Evolutionary conservation across 1,139 yeast species (phyloP).

Genomic region (Ogataea hybrid): DNA sequence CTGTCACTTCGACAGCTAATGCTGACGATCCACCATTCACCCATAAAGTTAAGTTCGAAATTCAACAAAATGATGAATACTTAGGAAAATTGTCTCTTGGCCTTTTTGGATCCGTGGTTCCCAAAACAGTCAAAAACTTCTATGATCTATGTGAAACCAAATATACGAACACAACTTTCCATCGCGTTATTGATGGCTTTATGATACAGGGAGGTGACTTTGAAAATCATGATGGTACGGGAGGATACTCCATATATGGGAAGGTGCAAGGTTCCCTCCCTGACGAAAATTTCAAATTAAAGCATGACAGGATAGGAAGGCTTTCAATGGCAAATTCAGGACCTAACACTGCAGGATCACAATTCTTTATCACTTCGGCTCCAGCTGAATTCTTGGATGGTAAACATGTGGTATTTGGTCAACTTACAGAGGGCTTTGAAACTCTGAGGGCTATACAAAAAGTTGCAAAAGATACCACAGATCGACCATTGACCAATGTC

Average conservation of each 20-base stretch:
- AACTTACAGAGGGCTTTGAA: conserved; percentile 67
- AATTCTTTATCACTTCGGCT: conserved; percentile 39
- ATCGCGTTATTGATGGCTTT: conserved; percentile 71
- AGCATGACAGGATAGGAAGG: conserved; percentile 66
- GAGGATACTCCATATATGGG: conserved; percentile 77
- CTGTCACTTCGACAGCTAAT: background rate
- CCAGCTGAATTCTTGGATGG: conserved; percentile 55
- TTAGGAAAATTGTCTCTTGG: conserved; percentile 71
- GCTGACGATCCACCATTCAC: conserved; percentile 53
- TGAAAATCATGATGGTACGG: conserved; percentile 66
- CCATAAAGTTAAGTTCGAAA: conserved; percentile 58
- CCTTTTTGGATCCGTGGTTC: conserved; percentile 69
- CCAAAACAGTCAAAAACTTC: conserved; percentile 72
- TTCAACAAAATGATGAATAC: conserved; percentile 51
- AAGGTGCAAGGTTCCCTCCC: conserved; percentile 45
- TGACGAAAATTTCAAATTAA: conserved; percentile 67
- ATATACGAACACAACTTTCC: conserved; percentile 63
- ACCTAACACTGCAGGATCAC: conserved; percentile 76
- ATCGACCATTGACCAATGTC: conserved; percentile 17
- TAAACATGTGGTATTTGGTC: conserved; percentile 79
- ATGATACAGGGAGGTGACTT: conserved; percentile 87
- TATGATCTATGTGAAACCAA: conserved; percentile 60
- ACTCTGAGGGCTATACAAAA: conserved; percentile 53
- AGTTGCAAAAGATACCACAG: conserved; percentile 23
- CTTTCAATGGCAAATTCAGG: conserved; percentile 84